Evolutionary conservation across 2,329 filamentous ascomycete genomes (phyloP).

Genomic region (Boeremia lycopersici): DNA sequence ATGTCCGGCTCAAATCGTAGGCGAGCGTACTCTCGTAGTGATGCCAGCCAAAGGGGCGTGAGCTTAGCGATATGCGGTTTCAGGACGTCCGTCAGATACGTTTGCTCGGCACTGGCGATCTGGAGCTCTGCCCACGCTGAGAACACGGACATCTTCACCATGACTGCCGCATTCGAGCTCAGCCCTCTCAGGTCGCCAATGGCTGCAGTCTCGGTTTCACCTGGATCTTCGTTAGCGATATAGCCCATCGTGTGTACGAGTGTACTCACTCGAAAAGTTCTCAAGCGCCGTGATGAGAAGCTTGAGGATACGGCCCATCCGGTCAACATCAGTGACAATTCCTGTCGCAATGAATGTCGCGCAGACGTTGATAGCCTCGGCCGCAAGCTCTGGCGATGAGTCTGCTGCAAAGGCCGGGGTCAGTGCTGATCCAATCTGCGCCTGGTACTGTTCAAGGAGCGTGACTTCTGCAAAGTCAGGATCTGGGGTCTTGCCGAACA

Average conservation of each 20-base stretch:
- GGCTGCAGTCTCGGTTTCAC: slow-evolving; percentile 76
- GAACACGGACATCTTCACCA: slow-evolving; percentile 98
- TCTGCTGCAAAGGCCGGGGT: slow-evolving; percentile 96
- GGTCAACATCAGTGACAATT: slow-evolving; percentile 94
- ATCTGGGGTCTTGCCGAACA: slow-evolving; percentile 94
- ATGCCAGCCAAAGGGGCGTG: slow-evolving; percentile 92
- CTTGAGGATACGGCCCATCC: slow-evolving; percentile 98
- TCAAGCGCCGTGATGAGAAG: slow-evolving; percentile 88
- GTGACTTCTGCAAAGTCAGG: slow-evolving; percentile 98
- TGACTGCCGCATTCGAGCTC: slow-evolving; percentile 94
- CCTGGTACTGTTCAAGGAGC: slow-evolving; percentile 95
- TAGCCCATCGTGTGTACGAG: neutral
- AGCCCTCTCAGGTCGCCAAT: slow-evolving; percentile 93
- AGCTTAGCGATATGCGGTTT: slow-evolving; percentile 88
- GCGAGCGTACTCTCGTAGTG: slow-evolving; percentile 89
- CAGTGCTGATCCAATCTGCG: slow-evolving; percentile 94
- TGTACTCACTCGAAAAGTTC: slow-evolving; percentile 74
- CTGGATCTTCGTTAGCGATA: slow-evolving; percentile 38
- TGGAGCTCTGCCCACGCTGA: slow-evolving; percentile 97
- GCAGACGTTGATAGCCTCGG: slow-evolving; percentile 95
- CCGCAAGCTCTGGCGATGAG: slow-evolving; percentile 92
- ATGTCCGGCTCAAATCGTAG: slow-evolving; percentile 96
- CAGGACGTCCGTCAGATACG: slow-evolving; percentile 85
- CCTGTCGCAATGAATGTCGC: slow-evolving; percentile 97
- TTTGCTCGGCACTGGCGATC: slow-evolving; percentile 90